Conservation (phyloP, 441 rosid species). For the Gossypium gossypioides region DNA sequence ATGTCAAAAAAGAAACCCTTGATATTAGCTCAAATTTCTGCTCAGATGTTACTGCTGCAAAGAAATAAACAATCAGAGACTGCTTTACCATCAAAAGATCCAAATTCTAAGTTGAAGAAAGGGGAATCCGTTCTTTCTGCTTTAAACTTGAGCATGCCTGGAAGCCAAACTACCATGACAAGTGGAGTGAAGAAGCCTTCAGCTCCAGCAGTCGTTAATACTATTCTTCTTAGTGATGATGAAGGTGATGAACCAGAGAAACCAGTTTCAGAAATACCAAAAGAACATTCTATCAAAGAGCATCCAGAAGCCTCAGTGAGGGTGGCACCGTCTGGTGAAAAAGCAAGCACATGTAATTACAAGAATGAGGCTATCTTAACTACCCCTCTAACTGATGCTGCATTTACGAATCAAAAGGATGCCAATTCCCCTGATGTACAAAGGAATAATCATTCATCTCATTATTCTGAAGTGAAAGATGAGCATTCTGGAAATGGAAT, state of each 20-base stretch:
- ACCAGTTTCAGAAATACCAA: constrained; percentile 27
- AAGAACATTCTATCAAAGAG: constrained; percentile 26
- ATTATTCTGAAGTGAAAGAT: constrained; percentile 23
- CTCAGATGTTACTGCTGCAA: constrained; percentile 21
- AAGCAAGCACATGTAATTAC: constrained; percentile 18
- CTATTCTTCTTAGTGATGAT: constrained; percentile 84
- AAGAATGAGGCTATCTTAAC: constrained; percentile 25
- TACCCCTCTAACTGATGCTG: constrained; percentile 24
- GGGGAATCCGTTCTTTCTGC: constrained; percentile 18
- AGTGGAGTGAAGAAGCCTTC: constrained; percentile 30
- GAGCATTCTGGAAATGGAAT: constrained; percentile 27
- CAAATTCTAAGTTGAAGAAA: constrained; percentile 18
- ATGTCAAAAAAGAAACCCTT: constrained; percentile 21
- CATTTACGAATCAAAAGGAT: constrained; percentile 21
- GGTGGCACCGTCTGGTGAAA: constrained; percentile 22
- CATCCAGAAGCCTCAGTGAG: constrained; percentile 27
- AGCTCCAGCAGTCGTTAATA: constrained; percentile 27
- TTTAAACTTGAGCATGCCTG: constrained; percentile 25
- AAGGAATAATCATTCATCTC: constrained; percentile 26
- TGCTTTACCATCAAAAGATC: constrained; percentile 24
- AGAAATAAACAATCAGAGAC: constrained; percentile 26
- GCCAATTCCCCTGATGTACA: constrained; percentile 26
- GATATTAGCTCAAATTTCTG: constrained; percentile 19
- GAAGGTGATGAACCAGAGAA: constrained; percentile 51
- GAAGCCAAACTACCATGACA: constrained; percentile 15